Evolutionary conservation across 2,329 filamentous ascomycete species (phyloP).

Genomic region (Claviceps monticola): DNA sequence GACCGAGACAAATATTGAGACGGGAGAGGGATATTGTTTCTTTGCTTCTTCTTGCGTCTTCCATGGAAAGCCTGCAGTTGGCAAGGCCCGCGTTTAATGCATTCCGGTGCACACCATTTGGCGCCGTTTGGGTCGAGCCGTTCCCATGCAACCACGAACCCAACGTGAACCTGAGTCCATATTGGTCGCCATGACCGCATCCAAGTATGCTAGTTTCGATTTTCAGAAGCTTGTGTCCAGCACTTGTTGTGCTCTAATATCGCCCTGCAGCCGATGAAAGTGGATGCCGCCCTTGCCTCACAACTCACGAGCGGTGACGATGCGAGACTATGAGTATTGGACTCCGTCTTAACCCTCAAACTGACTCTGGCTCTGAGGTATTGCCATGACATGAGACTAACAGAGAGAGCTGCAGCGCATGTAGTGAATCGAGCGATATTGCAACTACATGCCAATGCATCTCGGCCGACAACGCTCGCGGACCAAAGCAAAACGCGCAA

Average conservation of each 20-base stretch:
- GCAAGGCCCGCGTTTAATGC: neutral
- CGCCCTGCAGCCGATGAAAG: neutral
- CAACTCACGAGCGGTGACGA: neutral
- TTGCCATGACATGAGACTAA: neutral
- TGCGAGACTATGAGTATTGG: neutral
- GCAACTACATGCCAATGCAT: neutral
- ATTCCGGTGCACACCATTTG: neutral
- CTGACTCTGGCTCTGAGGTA: neutral
- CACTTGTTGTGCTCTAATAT: neutral
- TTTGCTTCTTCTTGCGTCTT: too few species aligned
- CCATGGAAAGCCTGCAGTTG: too few species aligned
- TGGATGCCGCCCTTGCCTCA: neutral
- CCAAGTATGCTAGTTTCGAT: neutral
- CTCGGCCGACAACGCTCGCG: neutral
- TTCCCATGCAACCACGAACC: neutral
- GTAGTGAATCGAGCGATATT: neutral
- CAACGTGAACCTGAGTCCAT: neutral
- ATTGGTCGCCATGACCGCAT: neutral
- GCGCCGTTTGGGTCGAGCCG: neutral
- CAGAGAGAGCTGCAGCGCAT: neutral
- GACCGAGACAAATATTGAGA: conserved; percentile 3
- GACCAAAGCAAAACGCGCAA: neutral
- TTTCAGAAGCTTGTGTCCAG: neutral
- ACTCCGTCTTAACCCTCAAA: neutral
- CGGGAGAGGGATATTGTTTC: neutral